Evolutionary conservation across 1,139 yeast species (phyloP).

Genomic region (Kluyveromyces marxianus): DNA sequence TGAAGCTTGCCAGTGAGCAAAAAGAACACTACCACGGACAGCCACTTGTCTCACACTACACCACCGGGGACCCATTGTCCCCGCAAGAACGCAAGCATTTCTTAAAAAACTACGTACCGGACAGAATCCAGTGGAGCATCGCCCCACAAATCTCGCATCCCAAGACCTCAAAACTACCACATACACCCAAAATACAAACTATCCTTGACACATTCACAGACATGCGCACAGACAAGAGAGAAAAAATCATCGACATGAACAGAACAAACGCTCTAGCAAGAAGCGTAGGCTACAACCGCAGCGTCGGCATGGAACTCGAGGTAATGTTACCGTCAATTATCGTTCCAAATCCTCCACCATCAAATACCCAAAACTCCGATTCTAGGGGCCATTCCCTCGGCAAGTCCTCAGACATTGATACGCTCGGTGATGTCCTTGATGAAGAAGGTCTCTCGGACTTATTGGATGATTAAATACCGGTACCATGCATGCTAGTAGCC

Average conservation of each 20-base stretch:
- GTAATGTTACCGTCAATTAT: constrained; percentile 2
- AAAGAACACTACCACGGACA: neutral
- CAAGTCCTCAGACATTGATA: no score
- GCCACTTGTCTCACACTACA: neutral
- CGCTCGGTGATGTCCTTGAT: constrained; percentile 3
- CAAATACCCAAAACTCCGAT: neutral
- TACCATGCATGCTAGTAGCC: neutral
- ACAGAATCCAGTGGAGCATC: constrained; percentile 3
- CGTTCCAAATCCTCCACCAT: neutral
- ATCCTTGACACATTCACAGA: constrained; percentile 16
- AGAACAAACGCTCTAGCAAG: constrained; percentile 21
- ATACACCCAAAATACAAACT: constrained; percentile 12
- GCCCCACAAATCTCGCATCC: constrained; percentile 3
- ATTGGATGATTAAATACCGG: constrained; percentile 5
- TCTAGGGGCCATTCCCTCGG: no score
- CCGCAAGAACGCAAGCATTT: neutral
- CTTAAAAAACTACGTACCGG: constrained; percentile 2
- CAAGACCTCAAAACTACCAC: constrained; percentile 13
- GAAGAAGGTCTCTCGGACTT: constrained; percentile 9
- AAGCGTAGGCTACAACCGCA: constrained; percentile 9
- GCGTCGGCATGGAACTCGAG: constrained; percentile 5
- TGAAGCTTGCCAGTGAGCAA: neutral
- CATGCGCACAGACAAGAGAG: constrained; percentile 11
- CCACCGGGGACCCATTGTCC: neutral
- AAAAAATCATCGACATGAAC: constrained; percentile 23